Base-by-base conservation (phyloP, 2,329 filamentous ascomycete species). In the Blastomyces emzantsi region DNA sequence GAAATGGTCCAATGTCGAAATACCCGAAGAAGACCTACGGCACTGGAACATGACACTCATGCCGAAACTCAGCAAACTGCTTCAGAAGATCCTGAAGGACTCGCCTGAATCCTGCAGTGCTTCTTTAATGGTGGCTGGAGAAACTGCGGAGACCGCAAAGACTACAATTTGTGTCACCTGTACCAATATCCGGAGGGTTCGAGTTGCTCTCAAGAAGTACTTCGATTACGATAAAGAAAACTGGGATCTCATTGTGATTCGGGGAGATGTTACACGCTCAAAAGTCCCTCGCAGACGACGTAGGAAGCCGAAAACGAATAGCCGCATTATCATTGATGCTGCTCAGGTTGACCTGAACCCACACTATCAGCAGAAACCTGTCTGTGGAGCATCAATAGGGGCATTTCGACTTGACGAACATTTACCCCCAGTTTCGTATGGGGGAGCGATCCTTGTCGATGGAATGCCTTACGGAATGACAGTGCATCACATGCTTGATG, bases 401-500 rank as follows among this genome's bases (percentile, higher is more conserved):
- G 92, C 92, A 0, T 97, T 90, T 81, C 87, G 90, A 60, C 89
- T 90, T 64, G 86, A 92, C 67, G 87, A 90, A 55, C 93, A 97
- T 72, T 80, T 97, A 2, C 92, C 92, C 6, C 91, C 93, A 1
- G 93, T 96, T 2, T 95, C 91, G 41, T 92, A 96, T 68, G 93
- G 93, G 15, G 93, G 93, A 9, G 82, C 96, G 3, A 86, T 97
- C 51, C 79, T 94, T 41, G 86, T 97, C 1, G 92, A 97, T 71
- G 86, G 89, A 63, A 87, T 89, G 73, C 85, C 90, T 0, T 94
- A 92, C 70, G 93, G 93, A 15, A 94, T 97, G 90, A 97, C 91
- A 28, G 93, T 97, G 0, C 93, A 97, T 71, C 93, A 97, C 74
- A 93, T 97, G 86, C 84, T 97, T 2, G 93, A 97, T 70, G 77